Evolutionary conservation across 208 protist genomes (phyloP).

Genomic region (Leishmania major): DNA sequence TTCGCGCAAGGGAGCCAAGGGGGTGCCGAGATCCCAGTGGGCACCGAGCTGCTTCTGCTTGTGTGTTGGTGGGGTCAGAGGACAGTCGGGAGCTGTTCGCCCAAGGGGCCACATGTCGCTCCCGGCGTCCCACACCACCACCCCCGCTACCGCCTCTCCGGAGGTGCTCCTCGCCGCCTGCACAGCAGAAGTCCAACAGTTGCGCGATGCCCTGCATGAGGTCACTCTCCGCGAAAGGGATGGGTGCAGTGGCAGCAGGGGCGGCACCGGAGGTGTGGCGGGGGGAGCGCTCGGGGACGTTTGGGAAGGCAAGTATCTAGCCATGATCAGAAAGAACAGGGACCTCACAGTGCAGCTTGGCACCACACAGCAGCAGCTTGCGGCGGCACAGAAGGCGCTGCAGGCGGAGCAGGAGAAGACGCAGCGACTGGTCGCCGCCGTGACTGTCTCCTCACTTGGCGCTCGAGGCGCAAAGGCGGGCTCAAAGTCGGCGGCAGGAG

Average conservation of each 20-base stretch:
- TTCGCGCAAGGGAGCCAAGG: neutral
- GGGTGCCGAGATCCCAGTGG: neutral
- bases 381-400: constrained; percentile 41
- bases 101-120: neutral
- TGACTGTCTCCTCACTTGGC: constrained; percentile 16
- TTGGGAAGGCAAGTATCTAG: constrained; percentile 71
- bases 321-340: constrained; percentile 45
- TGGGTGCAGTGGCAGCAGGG: neutral
- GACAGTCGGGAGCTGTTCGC: neutral
- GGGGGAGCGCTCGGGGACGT: constrained; percentile 28
- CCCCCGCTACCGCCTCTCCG: constrained; percentile 8
- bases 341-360: constrained; percentile 57
- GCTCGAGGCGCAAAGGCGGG: neutral
- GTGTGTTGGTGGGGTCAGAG: too few species aligned
- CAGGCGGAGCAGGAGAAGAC: constrained; percentile 40
- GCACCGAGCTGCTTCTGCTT: neutral
- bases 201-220: constrained; percentile 35
- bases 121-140: neutral
- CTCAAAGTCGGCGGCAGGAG: constrained; percentile 1
- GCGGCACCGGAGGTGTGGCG: neutral
- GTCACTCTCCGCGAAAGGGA: constrained; percentile 13
- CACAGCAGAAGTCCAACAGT: constrained; percentile 43
- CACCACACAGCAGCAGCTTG: constrained; percentile 20
- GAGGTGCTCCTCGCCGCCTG: constrained; percentile 16
- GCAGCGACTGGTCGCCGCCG: constrained; percentile 21